phyloP scores from a whole-genome alignment of 192 early-diverging fungal genomes.

The Rhizoclosmatium sp. region DNA sequence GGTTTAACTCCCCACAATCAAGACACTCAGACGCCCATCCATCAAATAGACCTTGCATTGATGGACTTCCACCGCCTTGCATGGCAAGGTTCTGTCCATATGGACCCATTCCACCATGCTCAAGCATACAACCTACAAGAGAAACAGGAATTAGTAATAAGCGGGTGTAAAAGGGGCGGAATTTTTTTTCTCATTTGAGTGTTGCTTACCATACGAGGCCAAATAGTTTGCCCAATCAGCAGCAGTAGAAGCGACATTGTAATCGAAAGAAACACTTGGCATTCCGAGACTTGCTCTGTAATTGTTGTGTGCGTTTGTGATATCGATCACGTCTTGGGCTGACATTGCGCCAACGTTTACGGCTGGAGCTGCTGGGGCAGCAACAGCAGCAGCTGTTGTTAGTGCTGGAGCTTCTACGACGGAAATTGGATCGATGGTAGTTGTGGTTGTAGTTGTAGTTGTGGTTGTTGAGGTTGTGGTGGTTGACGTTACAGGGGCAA shows the following conservation, averaged over 20 bases:
- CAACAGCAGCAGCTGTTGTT: neutral
- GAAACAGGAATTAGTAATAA: too few relatives aligned
- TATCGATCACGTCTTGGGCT: neutral
- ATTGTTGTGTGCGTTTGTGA: slow-evolving; percentile 22
- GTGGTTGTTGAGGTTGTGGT: neutral
- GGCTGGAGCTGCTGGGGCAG: neutral
- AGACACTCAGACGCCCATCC: slow-evolving; percentile 22
- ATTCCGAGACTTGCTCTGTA: slow-evolving; percentile 12
- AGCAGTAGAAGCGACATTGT: neutral
- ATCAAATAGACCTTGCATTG: neutral
- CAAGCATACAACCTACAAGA: neutral
- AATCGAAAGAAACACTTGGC: neutral
- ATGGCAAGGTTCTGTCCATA: slow-evolving; percentile 30
- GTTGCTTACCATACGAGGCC: neutral
- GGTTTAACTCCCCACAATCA: slow-evolving; percentile 21
- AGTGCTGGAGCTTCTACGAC: neutral
- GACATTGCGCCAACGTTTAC: neutral
- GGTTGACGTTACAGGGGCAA: neutral
- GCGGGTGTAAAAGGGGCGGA: too few relatives aligned
- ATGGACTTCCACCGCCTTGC: neutral
- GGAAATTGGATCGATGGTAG: neutral
- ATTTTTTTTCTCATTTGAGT: neutral
- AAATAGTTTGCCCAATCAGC: slow-evolving; percentile 12
- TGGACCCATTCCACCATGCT: slow-evolving; percentile 7
- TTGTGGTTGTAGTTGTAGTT: slow-evolving; percentile 4